Conservation (phyloP, 1,139 yeast species). For the Suzukiozyma palmioleophila region DNA sequence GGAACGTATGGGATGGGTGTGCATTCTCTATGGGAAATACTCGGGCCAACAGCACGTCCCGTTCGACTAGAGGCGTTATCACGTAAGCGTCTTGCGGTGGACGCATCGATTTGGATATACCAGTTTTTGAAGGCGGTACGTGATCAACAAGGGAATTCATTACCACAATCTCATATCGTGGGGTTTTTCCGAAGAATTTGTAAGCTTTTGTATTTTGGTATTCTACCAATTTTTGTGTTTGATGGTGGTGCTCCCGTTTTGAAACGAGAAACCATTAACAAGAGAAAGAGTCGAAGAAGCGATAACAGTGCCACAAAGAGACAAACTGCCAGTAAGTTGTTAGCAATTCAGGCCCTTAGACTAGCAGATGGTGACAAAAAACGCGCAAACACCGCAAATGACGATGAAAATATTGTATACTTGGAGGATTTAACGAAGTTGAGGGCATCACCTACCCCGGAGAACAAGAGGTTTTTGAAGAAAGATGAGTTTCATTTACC, state of each 20-base stretch:
- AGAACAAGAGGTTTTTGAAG: slow-evolving; percentile 22
- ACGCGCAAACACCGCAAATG: slow-evolving; percentile 3
- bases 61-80: slow-evolving; percentile 80
- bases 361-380: slow-evolving; percentile 32
- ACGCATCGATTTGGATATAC: slow-evolving; percentile 98
- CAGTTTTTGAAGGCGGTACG: slow-evolving; percentile 94
- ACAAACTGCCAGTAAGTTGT: slow-evolving; percentile 72
- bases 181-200: slow-evolving; percentile 95
- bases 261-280: slow-evolving; percentile 70
- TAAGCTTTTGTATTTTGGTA: slow-evolving; percentile 83
- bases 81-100: slow-evolving; percentile 81
- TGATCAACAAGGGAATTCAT: slow-evolving; percentile 75
- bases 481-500: slow-evolving; percentile 89
- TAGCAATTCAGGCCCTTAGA: slow-evolving; percentile 76
- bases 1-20: slow-evolving; percentile 70
- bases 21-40: slow-evolving; percentile 87
- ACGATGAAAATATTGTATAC: slow-evolving; percentile 18
- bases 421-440: slow-evolving; percentile 39
- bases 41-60: slow-evolving; percentile 88
- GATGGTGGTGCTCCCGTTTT: slow-evolving; percentile 95
- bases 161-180: slow-evolving; percentile 79
- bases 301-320: slow-evolving; percentile 69
- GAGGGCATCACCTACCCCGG: slow-evolving; percentile 7
- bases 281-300: slow-evolving; percentile 67
- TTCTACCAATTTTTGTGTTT: slow-evolving; percentile 89